These are phyloP conservation scores for Candida golubevii DNA, from an alignment of 805 yeast species.

Conservation along the genomic window DNA sequence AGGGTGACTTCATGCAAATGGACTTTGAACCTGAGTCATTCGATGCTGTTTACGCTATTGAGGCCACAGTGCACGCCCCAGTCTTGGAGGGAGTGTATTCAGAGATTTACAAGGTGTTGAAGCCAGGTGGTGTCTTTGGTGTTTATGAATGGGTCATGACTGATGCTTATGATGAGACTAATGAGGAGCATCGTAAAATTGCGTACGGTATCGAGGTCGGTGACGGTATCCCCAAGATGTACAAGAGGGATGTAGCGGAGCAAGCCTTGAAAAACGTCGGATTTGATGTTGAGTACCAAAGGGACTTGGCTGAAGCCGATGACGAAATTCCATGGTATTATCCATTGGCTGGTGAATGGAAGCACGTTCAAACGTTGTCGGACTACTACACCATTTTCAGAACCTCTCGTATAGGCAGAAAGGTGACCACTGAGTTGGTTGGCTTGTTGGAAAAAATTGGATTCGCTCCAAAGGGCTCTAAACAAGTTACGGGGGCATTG, in stretches of 20 bases:
- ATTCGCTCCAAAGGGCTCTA: slow-evolving; percentile 86
- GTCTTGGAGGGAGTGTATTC: slow-evolving; percentile 91
- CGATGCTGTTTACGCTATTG: slow-evolving; percentile 97
- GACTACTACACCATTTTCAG: slow-evolving; percentile 84
- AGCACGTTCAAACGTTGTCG: slow-evolving; percentile 69
- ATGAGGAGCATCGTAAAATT: slow-evolving; percentile 86
- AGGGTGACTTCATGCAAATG: slow-evolving; percentile 99
- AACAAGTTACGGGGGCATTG: slow-evolving; percentile 84
- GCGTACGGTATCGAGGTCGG: slow-evolving; percentile 98
- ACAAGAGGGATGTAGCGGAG: slow-evolving; percentile 76
- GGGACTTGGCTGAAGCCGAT: slow-evolving; percentile 76
- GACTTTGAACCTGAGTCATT: slow-evolving; percentile 86
- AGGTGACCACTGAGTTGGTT: slow-evolving; percentile 73
- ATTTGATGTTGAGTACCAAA: slow-evolving; percentile 68
- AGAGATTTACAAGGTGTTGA: slow-evolving; percentile 90
- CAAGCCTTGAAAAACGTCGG: slow-evolving; percentile 84
- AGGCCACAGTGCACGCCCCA: slow-evolving; percentile 98
- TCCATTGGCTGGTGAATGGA: slow-evolving; percentile 93
- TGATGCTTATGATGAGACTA: slow-evolving; percentile 80
- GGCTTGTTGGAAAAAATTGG: slow-evolving; percentile 81
- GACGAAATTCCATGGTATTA: slow-evolving; percentile 97
- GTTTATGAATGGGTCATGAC: slow-evolving; percentile 99
- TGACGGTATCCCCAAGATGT: slow-evolving; percentile 99
- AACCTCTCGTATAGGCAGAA: slow-evolving; percentile 84
- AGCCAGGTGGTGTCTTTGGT: slow-evolving; percentile 97